These are phyloP conservation scores for Fusarium zealandicum DNA, from an alignment of 2,329 filamentous ascomycete species.

Conservation along the genomic window DNA sequence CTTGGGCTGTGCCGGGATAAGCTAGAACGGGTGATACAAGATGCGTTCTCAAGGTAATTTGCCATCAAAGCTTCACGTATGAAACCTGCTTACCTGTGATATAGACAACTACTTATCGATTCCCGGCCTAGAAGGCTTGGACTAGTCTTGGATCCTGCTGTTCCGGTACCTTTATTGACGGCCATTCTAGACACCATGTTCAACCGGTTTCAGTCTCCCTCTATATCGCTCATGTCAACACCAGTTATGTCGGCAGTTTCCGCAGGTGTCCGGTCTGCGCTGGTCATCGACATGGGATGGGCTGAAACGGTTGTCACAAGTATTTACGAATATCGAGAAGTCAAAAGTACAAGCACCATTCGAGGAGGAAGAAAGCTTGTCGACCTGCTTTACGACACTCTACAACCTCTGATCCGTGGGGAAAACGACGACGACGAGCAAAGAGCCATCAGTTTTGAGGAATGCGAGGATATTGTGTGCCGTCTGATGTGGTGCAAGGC, in stretches of 20 bases:
- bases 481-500: conserved; percentile 78
- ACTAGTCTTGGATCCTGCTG: conserved; percentile 76
- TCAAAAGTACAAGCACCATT: conserved; percentile 72
- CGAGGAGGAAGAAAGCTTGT: conserved; percentile 77
- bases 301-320: conserved; percentile 85
- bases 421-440: conserved; percentile 44
- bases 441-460: conserved; percentile 70
- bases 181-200: conserved; percentile 81
- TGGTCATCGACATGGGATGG: conserved; percentile 94
- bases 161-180: conserved; percentile 81
- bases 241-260: conserved; percentile 77
- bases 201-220: conserved; percentile 78
- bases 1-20: conserved; percentile 84
- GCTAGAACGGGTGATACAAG: conserved; percentile 81
- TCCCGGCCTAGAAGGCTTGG: conserved; percentile 77
- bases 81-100: conserved; percentile 19
- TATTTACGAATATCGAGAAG: conserved; percentile 89
- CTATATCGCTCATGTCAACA: conserved; percentile 79
- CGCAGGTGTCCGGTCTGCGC: conserved; percentile 82
- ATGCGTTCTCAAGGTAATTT: conserved; percentile 78
- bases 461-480: conserved; percentile 80
- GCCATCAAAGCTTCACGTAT: background rate
- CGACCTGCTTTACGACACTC: conserved; percentile 70
- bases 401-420: conserved; percentile 51
- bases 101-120: conserved; percentile 71